Conservation (phyloP, 2,329 filamentous ascomycete species). For the Thielaviopsis musarum region DNA sequence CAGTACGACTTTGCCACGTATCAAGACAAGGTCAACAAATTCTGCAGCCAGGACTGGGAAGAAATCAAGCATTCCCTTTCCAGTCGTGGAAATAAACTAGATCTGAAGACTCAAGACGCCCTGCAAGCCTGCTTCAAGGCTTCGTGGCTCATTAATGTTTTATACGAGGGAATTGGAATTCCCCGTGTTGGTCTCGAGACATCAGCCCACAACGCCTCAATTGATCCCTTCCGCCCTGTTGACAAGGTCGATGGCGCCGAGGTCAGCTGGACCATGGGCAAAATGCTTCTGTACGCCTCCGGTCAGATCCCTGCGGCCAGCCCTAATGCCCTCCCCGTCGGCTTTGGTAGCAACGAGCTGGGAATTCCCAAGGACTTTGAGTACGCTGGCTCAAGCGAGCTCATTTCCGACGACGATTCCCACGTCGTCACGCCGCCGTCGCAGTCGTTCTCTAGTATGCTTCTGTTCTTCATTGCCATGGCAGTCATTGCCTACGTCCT, state of each 20-base stretch:
- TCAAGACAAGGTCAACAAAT: conserved; percentile 66
- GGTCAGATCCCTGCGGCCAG: conserved; percentile 60
- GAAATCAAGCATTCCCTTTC: conserved; percentile 52
- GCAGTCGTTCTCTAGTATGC: conserved; percentile 52
- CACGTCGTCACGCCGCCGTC: conserved; percentile 51
- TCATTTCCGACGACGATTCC: conserved; percentile 34
- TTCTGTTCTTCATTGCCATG: conserved; percentile 63
- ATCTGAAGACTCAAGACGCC: conserved; percentile 62
- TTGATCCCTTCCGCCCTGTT: conserved; percentile 72
- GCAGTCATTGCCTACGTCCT: conserved; percentile 54
- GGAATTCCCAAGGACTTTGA: conserved; percentile 65
- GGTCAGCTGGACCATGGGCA: conserved; percentile 92
- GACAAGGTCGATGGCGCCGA: conserved; percentile 84
- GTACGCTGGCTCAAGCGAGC: conserved; percentile 40
- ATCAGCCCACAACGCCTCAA: conserved; percentile 50
- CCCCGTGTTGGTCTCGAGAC: conserved; percentile 66
- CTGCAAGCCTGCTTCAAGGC: conserved; percentile 93
- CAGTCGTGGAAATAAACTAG: conserved; percentile 53
- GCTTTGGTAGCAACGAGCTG: conserved; percentile 71
- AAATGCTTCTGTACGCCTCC: conserved; percentile 88
- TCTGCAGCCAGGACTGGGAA: conserved; percentile 72
- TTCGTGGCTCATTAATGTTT: conserved; percentile 90
- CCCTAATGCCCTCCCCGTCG: conserved; percentile 48
- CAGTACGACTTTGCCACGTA: conserved; percentile 51
- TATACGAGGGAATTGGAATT: conserved; percentile 90